Percentiles rank a stretch among this genome's conserved stretches.
These are phyloP conservation scores for Vigna unguiculata DNA, from an alignment of 306 rosid genomes.

Conservation along the genomic window DNA sequence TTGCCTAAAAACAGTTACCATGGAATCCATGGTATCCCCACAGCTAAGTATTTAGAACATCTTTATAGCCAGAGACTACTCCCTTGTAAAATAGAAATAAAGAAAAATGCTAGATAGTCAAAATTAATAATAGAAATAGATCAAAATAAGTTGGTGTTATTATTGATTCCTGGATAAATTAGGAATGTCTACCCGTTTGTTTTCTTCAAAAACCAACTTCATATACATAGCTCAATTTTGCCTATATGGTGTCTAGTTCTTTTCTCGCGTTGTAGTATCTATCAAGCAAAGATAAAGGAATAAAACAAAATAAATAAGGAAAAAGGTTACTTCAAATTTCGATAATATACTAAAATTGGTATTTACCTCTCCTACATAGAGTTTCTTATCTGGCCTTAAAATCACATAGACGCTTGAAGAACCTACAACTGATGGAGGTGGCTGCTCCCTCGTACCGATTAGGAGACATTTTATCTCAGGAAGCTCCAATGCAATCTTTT, in stretches of 20 bases:
- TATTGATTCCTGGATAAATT: background rate
- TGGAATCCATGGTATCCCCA: background rate
- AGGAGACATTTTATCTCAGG: conserved; percentile 61
- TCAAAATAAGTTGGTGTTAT: background rate
- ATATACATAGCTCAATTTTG: background rate
- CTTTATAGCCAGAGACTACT: background rate
- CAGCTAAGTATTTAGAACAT: background rate
- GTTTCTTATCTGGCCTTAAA: conserved; percentile 73
- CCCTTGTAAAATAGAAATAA: background rate
- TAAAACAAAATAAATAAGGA: background rate
- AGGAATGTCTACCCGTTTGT: background rate
- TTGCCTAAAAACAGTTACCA: background rate
- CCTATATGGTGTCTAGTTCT: background rate
- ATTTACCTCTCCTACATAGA: conserved; percentile 89
- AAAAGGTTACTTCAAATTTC: conserved; percentile 6
- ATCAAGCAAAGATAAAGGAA: conserved; percentile 2
- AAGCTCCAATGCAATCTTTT: conserved; percentile 42
- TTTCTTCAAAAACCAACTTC: conserved; percentile 14
- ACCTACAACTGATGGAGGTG: conserved; percentile 92
- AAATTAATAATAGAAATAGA: background rate
- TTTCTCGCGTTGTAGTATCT: background rate
- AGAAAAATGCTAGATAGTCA: background rate
- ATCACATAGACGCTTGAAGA: conserved; percentile 92
- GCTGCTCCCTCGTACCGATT: conserved; percentile 71
- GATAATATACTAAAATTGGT: conserved; percentile 27